These are phyloP conservation scores for Prosopis cineraria DNA, from an alignment of 306 rosid species.

Conservation along the genomic window DNA sequence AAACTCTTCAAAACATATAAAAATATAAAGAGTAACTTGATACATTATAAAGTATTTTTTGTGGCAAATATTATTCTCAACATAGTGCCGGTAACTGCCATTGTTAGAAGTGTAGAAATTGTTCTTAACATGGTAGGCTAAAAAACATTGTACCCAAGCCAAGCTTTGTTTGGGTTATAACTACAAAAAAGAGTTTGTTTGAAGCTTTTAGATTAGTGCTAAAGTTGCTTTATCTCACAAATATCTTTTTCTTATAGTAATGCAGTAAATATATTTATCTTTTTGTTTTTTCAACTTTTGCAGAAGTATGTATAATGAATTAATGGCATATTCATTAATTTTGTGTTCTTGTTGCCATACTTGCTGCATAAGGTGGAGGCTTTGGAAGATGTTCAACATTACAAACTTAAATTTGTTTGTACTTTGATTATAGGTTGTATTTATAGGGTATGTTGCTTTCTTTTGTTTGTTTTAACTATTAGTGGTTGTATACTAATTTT, in stretches of 20 bases:
- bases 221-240: not conserved
- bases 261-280: conserved; percentile 8
- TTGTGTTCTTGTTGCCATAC: conserved; percentile 93
- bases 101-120: too few species aligned
- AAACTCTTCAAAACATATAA: too few species aligned
- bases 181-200: not conserved
- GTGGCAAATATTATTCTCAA: not conserved
- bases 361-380: conserved; percentile 85
- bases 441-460: too few species aligned
- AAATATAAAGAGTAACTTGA: not conserved
- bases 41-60: not conserved
- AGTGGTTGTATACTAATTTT: too few species aligned
- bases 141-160: too few species aligned
- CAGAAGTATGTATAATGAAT: conserved; percentile 86
- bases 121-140: not conserved
- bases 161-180: not conserved
- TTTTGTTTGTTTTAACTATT: too few species aligned
- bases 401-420: too few species aligned
- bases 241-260: not conserved
- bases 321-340: conserved; percentile 83
- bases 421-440: too few species aligned
- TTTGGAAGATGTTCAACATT: conserved; percentile 77
- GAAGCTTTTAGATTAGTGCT: not conserved
- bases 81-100: not conserved
- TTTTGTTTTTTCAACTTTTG: conserved; percentile 59